Conservation (phyloP, 495 filamentous ascomycete species). For the Aspergillus heteromorphus region DNA sequence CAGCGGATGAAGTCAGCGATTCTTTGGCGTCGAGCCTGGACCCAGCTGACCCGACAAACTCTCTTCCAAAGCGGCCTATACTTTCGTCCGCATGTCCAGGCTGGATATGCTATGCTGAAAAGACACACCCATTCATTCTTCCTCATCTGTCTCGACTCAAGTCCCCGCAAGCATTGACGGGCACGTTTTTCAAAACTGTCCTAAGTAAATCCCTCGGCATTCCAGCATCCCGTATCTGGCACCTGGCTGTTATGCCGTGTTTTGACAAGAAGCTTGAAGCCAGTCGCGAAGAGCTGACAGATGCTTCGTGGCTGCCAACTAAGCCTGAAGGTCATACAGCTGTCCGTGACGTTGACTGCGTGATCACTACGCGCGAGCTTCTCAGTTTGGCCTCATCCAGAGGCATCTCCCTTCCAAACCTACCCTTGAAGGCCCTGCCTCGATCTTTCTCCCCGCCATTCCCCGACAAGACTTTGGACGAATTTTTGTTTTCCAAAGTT, state of each 20-base stretch:
- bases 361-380: constrained; percentile 91
- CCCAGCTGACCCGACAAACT: constrained; percentile 12
- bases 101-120: constrained; percentile 98
- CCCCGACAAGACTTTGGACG: constrained; percentile 61
- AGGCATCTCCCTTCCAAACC: constrained; percentile 61
- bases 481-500: constrained; percentile 57
- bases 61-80: constrained; percentile 60
- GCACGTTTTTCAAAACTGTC: constrained; percentile 81
- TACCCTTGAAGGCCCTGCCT: constrained; percentile 54
- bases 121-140: constrained; percentile 88
- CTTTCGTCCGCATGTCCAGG: constrained; percentile 90
- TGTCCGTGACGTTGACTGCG: constrained; percentile 89
- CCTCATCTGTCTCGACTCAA: constrained; percentile 89
- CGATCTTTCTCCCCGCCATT: constrained; percentile 42
- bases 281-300: constrained; percentile 85
- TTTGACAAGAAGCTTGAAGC: constrained; percentile 99
- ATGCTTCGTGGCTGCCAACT: constrained; percentile 56
- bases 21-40: constrained; percentile 23
- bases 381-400: constrained; percentile 79
- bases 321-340: constrained; percentile 40
- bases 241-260: constrained; percentile 93
- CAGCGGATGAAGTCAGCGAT: constrained; percentile 69
- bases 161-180: constrained; percentile 86
- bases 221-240: constrained; percentile 79
- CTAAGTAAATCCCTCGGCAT: constrained; percentile 66